Evolutionary conservation across 2,329 filamentous ascomycete species (phyloP).

Genomic region (Davidsoniella eucalypti): DNA sequence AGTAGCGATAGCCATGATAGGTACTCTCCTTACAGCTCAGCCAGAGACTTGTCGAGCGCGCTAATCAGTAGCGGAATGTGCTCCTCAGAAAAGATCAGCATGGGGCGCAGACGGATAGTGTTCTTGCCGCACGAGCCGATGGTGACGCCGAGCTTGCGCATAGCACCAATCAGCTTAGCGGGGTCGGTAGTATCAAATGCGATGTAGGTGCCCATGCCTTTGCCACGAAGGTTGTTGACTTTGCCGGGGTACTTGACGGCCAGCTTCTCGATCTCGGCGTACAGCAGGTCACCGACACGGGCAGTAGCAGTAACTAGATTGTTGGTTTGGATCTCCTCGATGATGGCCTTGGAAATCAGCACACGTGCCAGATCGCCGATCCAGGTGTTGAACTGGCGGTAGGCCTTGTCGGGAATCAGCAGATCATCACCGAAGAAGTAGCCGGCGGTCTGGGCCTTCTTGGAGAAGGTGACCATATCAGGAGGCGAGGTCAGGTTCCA

Average conservation of each 20-base stretch:
- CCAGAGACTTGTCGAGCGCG: conserved; percentile 10
- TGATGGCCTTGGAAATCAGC: conserved; percentile 72
- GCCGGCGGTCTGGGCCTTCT: conserved; percentile 86
- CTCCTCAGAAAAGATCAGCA: conserved; percentile 64
- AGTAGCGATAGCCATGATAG: not conserved
- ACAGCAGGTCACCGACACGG: conserved; percentile 52
- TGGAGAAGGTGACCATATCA: conserved; percentile 89
- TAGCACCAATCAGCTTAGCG: conserved; percentile 52
- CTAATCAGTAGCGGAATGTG: conserved; percentile 27
- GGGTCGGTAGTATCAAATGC: conserved; percentile 60
- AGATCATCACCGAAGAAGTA: conserved; percentile 77
- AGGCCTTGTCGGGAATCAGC: conserved; percentile 77
- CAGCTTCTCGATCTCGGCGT: conserved; percentile 44
- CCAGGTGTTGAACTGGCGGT: conserved; percentile 96
- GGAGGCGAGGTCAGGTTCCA: conserved; percentile 67
- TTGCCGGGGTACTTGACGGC: conserved; percentile 49
- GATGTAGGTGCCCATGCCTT: conserved; percentile 53
- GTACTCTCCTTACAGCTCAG: conserved; percentile 5
- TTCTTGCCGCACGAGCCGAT: conserved; percentile 57
- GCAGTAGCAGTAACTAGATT: conserved; percentile 67
- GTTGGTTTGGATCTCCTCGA: conserved; percentile 60
- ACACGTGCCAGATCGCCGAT: conserved; percentile 83
- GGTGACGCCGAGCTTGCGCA: conserved; percentile 58
- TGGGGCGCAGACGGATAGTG: conserved; percentile 58
- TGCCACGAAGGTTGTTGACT: conserved; percentile 58